These are phyloP conservation scores for Dioszegia crocea DNA, from an alignment of 768 basidiomycete genomes.

Conservation along the genomic window DNA sequence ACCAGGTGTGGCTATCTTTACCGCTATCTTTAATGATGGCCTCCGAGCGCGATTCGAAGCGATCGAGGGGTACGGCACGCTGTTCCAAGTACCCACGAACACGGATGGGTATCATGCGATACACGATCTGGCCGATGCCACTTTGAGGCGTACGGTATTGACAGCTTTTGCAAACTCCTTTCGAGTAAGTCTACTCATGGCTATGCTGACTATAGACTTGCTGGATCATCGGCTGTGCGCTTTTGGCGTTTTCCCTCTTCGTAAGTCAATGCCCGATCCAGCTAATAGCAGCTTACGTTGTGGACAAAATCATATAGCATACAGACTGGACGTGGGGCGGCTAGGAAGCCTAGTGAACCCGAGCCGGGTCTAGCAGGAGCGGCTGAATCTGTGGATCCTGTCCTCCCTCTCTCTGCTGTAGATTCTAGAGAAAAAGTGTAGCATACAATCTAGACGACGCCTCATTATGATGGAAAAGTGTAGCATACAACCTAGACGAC, in stretches of 20 bases:
- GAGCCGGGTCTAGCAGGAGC: background rate
- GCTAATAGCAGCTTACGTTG: constrained; percentile 16
- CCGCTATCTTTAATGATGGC: constrained; percentile 33
- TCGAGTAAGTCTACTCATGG: background rate
- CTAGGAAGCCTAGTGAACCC: no score
- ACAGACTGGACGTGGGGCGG: background rate
- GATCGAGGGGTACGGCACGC: constrained; percentile 35
- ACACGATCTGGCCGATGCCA: constrained; percentile 17
- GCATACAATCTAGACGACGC: background rate
- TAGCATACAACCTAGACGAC: background rate
- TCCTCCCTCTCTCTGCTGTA: background rate
- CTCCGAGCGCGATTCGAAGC: constrained; percentile 28
- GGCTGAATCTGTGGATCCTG: background rate
- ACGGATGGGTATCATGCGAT: constrained; percentile 28
- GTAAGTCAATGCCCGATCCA: no score
- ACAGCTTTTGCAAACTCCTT: constrained; percentile 26
- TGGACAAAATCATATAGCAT: constrained; percentile 32
- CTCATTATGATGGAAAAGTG: no score
- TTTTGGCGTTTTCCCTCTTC: constrained; percentile 10
- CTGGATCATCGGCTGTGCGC: constrained; percentile 26
- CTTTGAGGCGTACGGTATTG: constrained; percentile 9
- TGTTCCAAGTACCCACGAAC: constrained; percentile 23
- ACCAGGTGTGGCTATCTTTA: constrained; percentile 30
- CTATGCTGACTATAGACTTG: constrained; percentile 9
- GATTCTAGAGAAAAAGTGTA: no score